Conservation (phyloP, 352 stramenopile genomes). For the Globisporangium barbulae region DNA sequence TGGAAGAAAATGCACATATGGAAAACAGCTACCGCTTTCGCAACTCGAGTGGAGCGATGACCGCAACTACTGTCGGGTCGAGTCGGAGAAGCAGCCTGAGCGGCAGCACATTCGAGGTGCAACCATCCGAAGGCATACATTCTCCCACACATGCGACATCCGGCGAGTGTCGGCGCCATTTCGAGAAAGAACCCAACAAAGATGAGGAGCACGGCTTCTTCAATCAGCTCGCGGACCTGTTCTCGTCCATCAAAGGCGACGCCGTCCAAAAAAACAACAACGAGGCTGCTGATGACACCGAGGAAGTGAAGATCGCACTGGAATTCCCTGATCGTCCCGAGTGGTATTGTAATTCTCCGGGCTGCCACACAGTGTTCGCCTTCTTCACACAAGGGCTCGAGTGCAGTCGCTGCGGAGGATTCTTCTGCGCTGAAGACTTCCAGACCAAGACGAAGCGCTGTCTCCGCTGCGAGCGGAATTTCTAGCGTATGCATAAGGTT, state of each 20-base stretch:
- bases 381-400: slow-evolving; percentile 57
- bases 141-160: not conserved
- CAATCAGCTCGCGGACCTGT: slow-evolving; percentile 3
- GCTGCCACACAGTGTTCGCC: slow-evolving; percentile 62
- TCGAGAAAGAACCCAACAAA: not conserved
- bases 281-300: not conserved
- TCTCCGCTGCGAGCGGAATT: slow-evolving; percentile 11
- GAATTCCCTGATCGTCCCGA: slow-evolving; percentile 56
- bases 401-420: slow-evolving; percentile 44
- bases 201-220: not conserved
- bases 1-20: not conserved
- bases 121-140: not conserved
- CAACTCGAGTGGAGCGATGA: slow-evolving; percentile 14
- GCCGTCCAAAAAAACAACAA: not conserved
- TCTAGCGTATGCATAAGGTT: not conserved
- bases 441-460: slow-evolving; percentile 37
- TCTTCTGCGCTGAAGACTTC: slow-evolving; percentile 59
- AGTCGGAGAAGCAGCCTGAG: slow-evolving; percentile 17
- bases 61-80: slow-evolving; percentile 7
- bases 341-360: slow-evolving; percentile 70
- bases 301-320: slow-evolving; percentile 19
- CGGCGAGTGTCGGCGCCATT: slow-evolving; percentile 13
- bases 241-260: not conserved
- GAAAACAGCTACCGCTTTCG: slow-evolving; percentile 16
- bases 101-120: slow-evolving; percentile 6